Evolutionary conservation across 352 stramenopile genomes (phyloP).

Genomic region (Globisporangium okanoganense): DNA sequence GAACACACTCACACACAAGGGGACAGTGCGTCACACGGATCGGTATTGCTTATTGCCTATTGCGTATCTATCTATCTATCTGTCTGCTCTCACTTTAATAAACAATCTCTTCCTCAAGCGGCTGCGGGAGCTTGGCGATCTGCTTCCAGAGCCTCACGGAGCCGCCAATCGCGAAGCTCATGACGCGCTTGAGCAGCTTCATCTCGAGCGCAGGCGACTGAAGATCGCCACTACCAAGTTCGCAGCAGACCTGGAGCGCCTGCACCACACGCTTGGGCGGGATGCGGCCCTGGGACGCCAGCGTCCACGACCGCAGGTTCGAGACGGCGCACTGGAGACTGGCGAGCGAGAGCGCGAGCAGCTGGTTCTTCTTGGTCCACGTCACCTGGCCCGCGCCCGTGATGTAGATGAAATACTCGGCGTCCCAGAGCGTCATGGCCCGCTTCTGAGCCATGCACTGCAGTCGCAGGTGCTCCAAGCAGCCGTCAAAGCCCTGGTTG

Average conservation of each 20-base stretch:
- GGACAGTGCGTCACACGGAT: not conserved
- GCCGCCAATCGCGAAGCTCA: conserved; percentile 56
- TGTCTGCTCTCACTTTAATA: conserved; percentile 22
- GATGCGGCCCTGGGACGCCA: conserved; percentile 27
- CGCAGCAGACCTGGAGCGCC: conserved; percentile 51
- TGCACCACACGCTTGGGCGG: conserved; percentile 33
- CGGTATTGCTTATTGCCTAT: not conserved
- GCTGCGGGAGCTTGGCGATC: conserved; percentile 35
- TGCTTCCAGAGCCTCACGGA: conserved; percentile 69
- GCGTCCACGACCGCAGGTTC: conserved; percentile 49
- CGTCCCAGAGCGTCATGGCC: conserved; percentile 85
- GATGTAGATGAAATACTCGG: conserved; percentile 75
- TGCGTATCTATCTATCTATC: not conserved
- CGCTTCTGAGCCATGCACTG: conserved; percentile 32
- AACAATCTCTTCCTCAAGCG: conserved; percentile 42
- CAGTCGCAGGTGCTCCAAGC: conserved; percentile 81
- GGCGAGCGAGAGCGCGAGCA: conserved; percentile 58
- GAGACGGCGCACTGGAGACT: conserved; percentile 55
- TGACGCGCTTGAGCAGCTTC: conserved; percentile 53
- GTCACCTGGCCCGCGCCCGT: conserved; percentile 37
- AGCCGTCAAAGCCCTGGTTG: conserved; percentile 88
- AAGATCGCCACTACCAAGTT: conserved; percentile 34
- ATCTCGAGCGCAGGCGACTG: conserved; percentile 2
- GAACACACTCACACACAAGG: not conserved
- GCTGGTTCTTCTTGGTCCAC: conserved; percentile 56